Conservation (phyloP, 345 rosid species). For the Aegle marmelos region DNA sequence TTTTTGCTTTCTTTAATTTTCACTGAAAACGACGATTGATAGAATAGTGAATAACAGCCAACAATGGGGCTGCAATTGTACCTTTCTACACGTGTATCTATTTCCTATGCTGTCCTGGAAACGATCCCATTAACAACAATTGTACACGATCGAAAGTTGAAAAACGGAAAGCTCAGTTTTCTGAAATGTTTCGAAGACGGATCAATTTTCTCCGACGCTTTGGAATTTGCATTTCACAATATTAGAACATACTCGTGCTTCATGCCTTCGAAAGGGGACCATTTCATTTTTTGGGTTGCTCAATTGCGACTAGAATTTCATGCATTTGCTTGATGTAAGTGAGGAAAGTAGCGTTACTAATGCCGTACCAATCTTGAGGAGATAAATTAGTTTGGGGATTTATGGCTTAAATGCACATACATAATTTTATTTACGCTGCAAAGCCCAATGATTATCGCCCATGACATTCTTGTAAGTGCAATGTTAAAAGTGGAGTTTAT, state of each 20-base stretch:
- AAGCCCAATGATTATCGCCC: too few relatives aligned
- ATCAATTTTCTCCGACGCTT: background rate
- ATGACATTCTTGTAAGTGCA: background rate
- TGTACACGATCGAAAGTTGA: background rate
- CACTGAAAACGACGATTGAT: background rate
- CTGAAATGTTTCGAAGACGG: background rate
- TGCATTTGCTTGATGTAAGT: background rate
- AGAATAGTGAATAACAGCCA: background rate
- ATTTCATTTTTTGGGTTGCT: background rate
- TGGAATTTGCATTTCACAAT: background rate
- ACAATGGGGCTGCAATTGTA: background rate
- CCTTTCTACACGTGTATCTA: background rate
- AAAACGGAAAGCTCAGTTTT: background rate
- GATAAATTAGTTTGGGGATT: background rate
- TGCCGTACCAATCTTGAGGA: too few relatives aligned
- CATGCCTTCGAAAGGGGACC: background rate
- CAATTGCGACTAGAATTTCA: background rate
- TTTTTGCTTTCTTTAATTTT: background rate
- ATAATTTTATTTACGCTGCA: background rate
- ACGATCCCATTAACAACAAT: background rate
- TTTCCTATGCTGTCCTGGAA: background rate
- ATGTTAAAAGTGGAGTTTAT: background rate
- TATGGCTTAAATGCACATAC: background rate
- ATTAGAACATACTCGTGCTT: background rate
- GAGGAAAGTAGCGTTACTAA: too few relatives aligned